These are phyloP conservation scores for Candida succiphila DNA, from an alignment of 805 yeast species.

Conservation along the genomic window DNA sequence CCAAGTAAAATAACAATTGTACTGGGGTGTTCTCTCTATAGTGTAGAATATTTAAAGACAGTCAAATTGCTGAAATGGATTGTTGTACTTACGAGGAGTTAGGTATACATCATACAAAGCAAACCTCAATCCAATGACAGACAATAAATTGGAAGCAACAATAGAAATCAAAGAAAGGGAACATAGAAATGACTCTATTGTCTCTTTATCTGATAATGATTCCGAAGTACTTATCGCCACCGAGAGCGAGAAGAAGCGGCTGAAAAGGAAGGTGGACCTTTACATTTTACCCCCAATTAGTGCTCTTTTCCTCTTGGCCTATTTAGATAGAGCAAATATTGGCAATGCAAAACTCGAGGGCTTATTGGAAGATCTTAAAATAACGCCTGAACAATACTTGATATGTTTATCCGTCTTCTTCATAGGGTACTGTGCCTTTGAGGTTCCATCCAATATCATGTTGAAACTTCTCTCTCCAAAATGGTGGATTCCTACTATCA, in stretches of 20 bases:
- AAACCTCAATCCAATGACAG: too few relatives aligned
- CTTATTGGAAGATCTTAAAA: slow-evolving; percentile 32
- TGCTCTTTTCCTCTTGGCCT: slow-evolving; percentile 25
- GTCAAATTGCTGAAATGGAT: too few relatives aligned
- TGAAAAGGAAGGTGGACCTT: slow-evolving; percentile 13
- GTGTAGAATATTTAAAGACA: too few relatives aligned
- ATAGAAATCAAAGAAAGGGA: too few relatives aligned
- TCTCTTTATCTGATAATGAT: slow-evolving; percentile 10
- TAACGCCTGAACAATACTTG: slow-evolving; percentile 33
- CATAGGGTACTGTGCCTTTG: slow-evolving; percentile 37
- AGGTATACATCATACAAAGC: too few relatives aligned
- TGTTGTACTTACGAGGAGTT: too few relatives aligned
- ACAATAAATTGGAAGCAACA: too few relatives aligned
- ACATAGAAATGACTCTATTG: slow-evolving; percentile 20
- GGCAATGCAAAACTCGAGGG: too few relatives aligned
- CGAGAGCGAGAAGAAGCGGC: slow-evolving; percentile 9
- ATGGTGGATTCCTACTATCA: slow-evolving; percentile 24
- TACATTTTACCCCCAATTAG: slow-evolving; percentile 14
- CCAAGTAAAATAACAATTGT: too few relatives aligned
- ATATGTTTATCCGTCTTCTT: slow-evolving; percentile 45
- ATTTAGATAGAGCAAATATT: too few relatives aligned
- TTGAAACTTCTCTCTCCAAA: slow-evolving; percentile 32
- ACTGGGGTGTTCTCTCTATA: too few relatives aligned
- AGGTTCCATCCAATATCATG: slow-evolving; percentile 28
- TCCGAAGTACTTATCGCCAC: slow-evolving; percentile 13